Conservation (phyloP, 2,329 filamentous ascomycete species). For the Thielaviopsis musarum region DNA sequence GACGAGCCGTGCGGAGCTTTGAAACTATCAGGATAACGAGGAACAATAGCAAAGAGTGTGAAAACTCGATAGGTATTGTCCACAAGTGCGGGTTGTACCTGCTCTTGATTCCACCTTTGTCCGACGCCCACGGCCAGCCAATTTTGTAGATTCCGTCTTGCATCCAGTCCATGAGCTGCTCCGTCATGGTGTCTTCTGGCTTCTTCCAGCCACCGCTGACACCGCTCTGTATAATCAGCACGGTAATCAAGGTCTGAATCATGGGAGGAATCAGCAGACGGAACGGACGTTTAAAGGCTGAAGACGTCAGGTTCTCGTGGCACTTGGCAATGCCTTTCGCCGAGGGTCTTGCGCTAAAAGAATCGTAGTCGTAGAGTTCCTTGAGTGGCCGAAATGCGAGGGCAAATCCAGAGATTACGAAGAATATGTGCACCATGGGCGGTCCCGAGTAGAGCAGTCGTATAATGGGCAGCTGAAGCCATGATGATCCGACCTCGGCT, state of each 20-base stretch:
- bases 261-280: conserved; percentile 34
- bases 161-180: conserved; percentile 30
- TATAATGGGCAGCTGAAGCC: conserved; percentile 34
- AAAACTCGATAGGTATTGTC: conserved; percentile 46
- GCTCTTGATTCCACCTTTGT: conserved; percentile 14
- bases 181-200: conserved; percentile 20
- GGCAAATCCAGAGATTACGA: conserved; percentile 44
- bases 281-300: conserved; percentile 33
- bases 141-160: conserved; percentile 16
- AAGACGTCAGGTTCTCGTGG: conserved; percentile 28
- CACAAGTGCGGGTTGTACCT: conserved; percentile 41
- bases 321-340: conserved; percentile 26
- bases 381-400: conserved; percentile 35
- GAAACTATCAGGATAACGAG: conserved; percentile 33
- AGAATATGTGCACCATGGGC: conserved; percentile 42
- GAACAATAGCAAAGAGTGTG: conserved; percentile 40
- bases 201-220: conserved; percentile 32
- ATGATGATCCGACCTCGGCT: conserved; percentile 20
- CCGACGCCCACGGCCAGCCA: conserved; percentile 15
- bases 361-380: conserved; percentile 24
- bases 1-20: conserved; percentile 23
- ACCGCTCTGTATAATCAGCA: conserved; percentile 27
- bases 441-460: conserved; percentile 37
- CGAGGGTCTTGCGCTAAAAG: conserved; percentile 31
- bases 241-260: conserved; percentile 31